Evolutionary conservation across 139 green algal genomes (phyloP), one percentile per base, ranked within the genome.

Genomic region (Chlamydomonas sphaeroides): DNA sequence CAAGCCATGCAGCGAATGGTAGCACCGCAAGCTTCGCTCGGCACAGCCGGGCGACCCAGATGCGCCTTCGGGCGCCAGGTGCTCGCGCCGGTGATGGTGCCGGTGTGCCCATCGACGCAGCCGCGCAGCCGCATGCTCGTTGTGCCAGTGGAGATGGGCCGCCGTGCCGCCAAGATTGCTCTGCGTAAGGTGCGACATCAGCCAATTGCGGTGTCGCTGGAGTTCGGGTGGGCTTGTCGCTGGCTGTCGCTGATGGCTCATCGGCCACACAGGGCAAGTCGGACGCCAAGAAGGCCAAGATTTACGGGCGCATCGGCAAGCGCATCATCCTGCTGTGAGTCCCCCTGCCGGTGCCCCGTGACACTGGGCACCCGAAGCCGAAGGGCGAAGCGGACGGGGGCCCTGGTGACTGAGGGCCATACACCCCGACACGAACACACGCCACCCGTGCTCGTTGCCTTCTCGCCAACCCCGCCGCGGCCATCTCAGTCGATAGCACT

Each of bases 301-400:
- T 98, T 35, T 97, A 96, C 78, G 93, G 96, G 48, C 93, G 91
- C 51, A 90, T 98, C 35, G 96, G 94, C 57, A 99, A 99, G 88
- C 92, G 94, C 35, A 97, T 99, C 66, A 89, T 97, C 28, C 88
- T 93, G 68, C 84, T 86, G 86, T 92, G 83, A 68, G 89, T 84
- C 5, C 33, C 25, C n/a, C n/a, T n/a, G n/a, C n/a, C n/a, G n/a
- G n/a, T n/a, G n/a, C n/a, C n/a, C n/a, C n/a, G n/a, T n/a, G n/a
- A n/a, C n/a, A n/a, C n/a, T n/a, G n/a, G n/a, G n/a, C n/a, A n/a
- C n/a, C n/a, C n/a, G n/a, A n/a, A n/a, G n/a, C n/a, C n/a, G n/a
- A n/a, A n/a, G n/a, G n/a, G n/a, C n/a, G n/a, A n/a, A n/a, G n/a
- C n/a, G n/a, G n/a, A n/a, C n/a, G n/a, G n/a, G n/a, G n/a, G n/a